Conservation (phyloP, 2,329 filamentous ascomycete genomes). For the Fusarium abutilonis region DNA sequence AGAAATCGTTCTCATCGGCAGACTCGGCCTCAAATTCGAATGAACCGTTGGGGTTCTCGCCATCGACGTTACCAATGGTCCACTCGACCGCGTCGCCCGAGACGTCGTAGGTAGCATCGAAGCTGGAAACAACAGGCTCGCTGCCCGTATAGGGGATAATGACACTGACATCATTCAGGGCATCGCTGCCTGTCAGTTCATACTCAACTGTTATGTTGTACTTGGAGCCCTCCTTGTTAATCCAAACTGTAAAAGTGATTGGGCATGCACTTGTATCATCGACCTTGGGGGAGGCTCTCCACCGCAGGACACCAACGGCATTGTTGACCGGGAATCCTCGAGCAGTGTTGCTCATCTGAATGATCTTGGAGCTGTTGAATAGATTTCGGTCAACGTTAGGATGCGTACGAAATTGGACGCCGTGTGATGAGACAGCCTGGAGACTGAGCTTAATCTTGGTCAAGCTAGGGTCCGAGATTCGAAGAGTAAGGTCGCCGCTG, state of each 20-base stretch:
- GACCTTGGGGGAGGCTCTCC: slow-evolving; percentile 84
- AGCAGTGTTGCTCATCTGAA: slow-evolving; percentile 88
- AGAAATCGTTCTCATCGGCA: slow-evolving; percentile 91
- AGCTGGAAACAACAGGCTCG: slow-evolving; percentile 90
- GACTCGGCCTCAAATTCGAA: slow-evolving; percentile 97
- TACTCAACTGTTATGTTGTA: slow-evolving; percentile 96
- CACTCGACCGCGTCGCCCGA: slow-evolving; percentile 93
- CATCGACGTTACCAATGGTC: slow-evolving; percentile 87
- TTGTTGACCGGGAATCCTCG: slow-evolving; percentile 97
- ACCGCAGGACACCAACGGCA: slow-evolving; percentile 89
- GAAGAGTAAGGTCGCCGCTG: slow-evolving; percentile 90
- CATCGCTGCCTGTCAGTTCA: slow-evolving; percentile 83
- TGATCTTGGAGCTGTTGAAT: slow-evolving; percentile 83
- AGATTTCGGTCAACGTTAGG: slow-evolving; percentile 92
- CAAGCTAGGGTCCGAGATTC: slow-evolving; percentile 86
- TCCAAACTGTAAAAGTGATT: slow-evolving; percentile 97
- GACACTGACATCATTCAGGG: slow-evolving; percentile 84
- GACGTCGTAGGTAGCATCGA: slow-evolving; percentile 94
- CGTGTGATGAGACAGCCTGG: slow-evolving; percentile 77
- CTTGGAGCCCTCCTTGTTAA: slow-evolving; percentile 85
- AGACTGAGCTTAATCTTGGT: slow-evolving; percentile 92
- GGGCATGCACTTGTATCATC: slow-evolving; percentile 85
- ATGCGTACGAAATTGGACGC: slow-evolving; percentile 92
- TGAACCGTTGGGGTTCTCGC: slow-evolving; percentile 81
- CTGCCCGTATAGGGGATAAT: slow-evolving; percentile 85